Evolutionary conservation across 257 asterid species (phyloP), one percentile per base, ranked within the genome.

Genomic region (Cordia subcordata): DNA sequence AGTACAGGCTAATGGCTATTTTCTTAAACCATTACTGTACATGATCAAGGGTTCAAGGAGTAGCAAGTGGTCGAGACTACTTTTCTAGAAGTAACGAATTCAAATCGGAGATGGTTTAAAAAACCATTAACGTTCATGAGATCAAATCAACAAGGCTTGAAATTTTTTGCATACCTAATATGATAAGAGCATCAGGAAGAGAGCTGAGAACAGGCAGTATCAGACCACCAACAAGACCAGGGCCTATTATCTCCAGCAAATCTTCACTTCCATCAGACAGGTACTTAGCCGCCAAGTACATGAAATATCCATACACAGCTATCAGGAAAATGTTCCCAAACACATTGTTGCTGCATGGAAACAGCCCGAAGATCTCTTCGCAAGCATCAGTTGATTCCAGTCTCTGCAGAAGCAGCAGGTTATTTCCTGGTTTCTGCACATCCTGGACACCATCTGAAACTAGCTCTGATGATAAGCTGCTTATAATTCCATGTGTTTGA

Each of bases 151-250:
- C n/a, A n/a, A n/a, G n/a, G n/a, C n/a, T n/a, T n/a, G n/a, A n/a
- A n/a, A n/a, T n/a, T n/a, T 17, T 6, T 20, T 20, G n/a, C 16
- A 55, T 20, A 85, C 94, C 83, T 17, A 85, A 85, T 65, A 85
- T 58, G 59, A 85, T 13, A 53, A 75, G 55, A 40, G 81, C 79
- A 17, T 85, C 90, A 11, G 90, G 94, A 58, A 82, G 54, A 0
- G 77, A 56, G 64, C 88, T 81, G 23, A 85, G 86, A 8, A 85
- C 8, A 53, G 84, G 94, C 66, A 85, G 74, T 78, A 85, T 50
- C 38, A 88, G 74, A n/a, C 68, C 86, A 47, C 94, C 94, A 19
- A 85, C 63, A 1, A 85, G 68, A 1, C 85, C 78, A 0, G 94
- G 88, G 0, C 88, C 94, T 10, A 75, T 76, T 5, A 81, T 74